Percentiles rank a stretch among this genome's conserved stretches.
phyloP scores from a whole-genome alignment of 176 grass and related monocot species.

The Aegilops speltoides region DNA sequence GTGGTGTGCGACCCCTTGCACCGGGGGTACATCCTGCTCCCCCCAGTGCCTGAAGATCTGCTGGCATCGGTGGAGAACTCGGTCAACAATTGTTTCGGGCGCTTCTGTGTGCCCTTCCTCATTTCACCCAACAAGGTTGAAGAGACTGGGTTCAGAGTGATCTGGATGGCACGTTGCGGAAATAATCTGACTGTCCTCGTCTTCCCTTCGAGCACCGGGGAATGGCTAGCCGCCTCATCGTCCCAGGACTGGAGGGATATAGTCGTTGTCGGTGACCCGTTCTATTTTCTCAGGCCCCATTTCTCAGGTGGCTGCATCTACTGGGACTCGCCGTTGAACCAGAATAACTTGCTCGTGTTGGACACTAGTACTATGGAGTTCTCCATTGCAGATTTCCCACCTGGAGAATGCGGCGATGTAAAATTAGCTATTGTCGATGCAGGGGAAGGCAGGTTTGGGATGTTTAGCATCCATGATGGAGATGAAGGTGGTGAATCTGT shows the following conservation, averaged over 20 bases:
- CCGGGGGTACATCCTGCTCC: not conserved
- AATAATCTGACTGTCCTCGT: not conserved
- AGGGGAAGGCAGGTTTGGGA: not conserved
- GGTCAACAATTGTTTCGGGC: too few species aligned
- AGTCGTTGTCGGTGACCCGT: not conserved
- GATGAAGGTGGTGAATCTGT: not conserved
- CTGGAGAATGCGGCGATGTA: not conserved
- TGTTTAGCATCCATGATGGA: not conserved
- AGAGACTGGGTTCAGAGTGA: not conserved
- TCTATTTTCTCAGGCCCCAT: too few species aligned
- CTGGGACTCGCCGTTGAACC: not conserved
- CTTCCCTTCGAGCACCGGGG: not conserved
- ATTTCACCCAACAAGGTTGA: not conserved
- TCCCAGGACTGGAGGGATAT: not conserved
- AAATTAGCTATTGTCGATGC: not conserved
- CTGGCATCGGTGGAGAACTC: not conserved
- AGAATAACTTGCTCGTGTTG: not conserved
- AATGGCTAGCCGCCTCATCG: not conserved
- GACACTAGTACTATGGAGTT: not conserved
- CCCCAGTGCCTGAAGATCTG: not conserved
- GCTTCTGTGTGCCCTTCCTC: not conserved
- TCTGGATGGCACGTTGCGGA: not conserved
- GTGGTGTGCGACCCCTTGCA: not conserved
- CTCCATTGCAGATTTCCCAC: not conserved
- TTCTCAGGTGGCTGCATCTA: not conserved